Percentiles rank a stretch among this genome's conserved stretches.
Conservation (phyloP, 305 asterid species). For the Euphrasia arctica region DNA sequence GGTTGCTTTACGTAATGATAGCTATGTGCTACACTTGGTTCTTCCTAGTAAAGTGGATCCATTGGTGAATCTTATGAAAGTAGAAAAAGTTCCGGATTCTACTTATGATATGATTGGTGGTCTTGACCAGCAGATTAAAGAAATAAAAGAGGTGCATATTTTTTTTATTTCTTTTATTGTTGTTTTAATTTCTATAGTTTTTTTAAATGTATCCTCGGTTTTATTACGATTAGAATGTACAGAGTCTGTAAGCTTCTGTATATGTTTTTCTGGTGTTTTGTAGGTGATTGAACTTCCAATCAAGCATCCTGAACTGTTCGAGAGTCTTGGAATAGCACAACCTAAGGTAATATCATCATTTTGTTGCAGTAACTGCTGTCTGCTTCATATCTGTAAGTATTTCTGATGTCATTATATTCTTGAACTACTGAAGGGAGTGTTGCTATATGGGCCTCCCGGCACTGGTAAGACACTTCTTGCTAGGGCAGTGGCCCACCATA, state of each 20-base stretch:
- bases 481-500: not conserved
- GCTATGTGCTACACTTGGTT: not conserved
- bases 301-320: not conserved
- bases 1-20: not conserved
- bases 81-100: not conserved
- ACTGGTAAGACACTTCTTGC: not conserved
- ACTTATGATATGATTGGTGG: slow-evolving; percentile 1
- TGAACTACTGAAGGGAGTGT: not conserved
- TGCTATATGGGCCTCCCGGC: not conserved
- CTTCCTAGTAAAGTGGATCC: not conserved
- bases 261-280: not conserved
- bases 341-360: not conserved
- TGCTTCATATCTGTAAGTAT: not conserved
- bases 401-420: not conserved
- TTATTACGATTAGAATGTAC: not conserved
- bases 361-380: not conserved
- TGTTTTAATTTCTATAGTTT: no score
- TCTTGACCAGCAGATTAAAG: not conserved
- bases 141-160: not conserved
- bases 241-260: not conserved
- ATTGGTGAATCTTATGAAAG: not conserved
- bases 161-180: no score
- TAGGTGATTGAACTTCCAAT: not conserved
- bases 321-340: not conserved
- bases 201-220: no score